phyloP scores from a whole-genome alignment of 306 rosid genomes.

The Benincasa hispida region DNA sequence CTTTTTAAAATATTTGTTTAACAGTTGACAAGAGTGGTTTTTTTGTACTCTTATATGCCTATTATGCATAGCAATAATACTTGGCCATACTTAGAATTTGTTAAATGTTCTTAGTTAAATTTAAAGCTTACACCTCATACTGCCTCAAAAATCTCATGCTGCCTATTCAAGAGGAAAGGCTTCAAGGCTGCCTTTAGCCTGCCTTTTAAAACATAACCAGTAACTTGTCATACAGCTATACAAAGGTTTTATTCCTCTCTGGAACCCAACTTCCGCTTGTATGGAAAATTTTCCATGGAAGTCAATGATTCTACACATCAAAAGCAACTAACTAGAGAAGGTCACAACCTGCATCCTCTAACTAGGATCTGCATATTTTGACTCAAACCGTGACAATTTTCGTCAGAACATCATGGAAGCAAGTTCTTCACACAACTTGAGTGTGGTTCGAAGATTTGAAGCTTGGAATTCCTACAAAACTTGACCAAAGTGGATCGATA shows the following conservation, averaged over 20 bases:
- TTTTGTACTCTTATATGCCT: no score
- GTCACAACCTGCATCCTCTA: not conserved
- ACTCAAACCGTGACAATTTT: not conserved
- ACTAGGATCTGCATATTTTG: not conserved
- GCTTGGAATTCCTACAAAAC: not conserved
- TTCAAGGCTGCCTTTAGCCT: no score
- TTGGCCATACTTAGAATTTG: no score
- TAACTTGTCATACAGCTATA: not conserved
- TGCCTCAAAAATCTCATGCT: no score
- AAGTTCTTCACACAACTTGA: not conserved
- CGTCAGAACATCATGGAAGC: not conserved
- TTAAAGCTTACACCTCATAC: no score
- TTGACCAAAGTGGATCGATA: not conserved
- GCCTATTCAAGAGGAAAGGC: no score
- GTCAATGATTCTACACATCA: not conserved
- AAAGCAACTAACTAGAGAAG: not conserved
- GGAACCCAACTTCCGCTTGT: not conserved
- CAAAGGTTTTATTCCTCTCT: not conserved
- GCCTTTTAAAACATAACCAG: no score
- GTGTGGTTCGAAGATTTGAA: not conserved
- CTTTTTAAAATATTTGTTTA: no score
- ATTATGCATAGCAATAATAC: no score
- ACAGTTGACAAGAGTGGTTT: no score
- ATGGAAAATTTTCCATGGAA: not conserved
- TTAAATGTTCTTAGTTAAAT: no score